Conservation (phyloP, 257 asterid genomes). For the Scutellaria baicalensis region DNA sequence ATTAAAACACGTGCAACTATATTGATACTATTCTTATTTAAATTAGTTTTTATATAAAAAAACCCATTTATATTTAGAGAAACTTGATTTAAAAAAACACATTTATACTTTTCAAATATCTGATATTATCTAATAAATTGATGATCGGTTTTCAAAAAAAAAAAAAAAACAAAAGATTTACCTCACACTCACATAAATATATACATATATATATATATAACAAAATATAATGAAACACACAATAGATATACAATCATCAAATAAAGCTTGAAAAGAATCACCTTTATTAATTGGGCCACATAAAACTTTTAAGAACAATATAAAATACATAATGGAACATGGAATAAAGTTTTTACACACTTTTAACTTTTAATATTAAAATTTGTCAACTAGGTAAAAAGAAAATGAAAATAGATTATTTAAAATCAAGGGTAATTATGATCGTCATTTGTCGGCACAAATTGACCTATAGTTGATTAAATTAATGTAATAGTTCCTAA, state of each 20-base stretch:
- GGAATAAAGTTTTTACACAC: slow-evolving; percentile 5
- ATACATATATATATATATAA: too few species aligned
- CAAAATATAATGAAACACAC: neutral
- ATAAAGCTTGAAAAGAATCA: neutral
- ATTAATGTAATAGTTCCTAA: neutral
- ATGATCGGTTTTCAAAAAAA: too few species aligned
- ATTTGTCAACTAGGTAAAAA: neutral
- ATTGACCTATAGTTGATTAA: neutral
- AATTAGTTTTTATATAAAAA: too few species aligned
- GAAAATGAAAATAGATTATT: neutral
- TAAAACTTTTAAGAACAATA: slow-evolving; percentile 23
- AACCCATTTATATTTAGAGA: too few species aligned
- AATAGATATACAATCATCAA: neutral
- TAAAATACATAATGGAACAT: slow-evolving; percentile 13
- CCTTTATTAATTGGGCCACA: neutral
- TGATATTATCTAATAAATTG: too few species aligned
- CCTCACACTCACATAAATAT: too few species aligned
- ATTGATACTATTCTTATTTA: too few species aligned
- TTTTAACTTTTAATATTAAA: neutral
- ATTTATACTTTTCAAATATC: too few species aligned
- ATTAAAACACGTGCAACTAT: too few species aligned
- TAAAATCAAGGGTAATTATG: neutral
- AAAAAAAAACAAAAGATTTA: too few species aligned
- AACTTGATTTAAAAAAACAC: too few species aligned
- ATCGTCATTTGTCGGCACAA: slow-evolving; percentile 12